A percentile compares a stretch with the other conserved stretches of the same genome.
Evolutionary conservation across 2,329 filamentous ascomycete species (phyloP).

Genomic region (Orbilia oligospora): DNA sequence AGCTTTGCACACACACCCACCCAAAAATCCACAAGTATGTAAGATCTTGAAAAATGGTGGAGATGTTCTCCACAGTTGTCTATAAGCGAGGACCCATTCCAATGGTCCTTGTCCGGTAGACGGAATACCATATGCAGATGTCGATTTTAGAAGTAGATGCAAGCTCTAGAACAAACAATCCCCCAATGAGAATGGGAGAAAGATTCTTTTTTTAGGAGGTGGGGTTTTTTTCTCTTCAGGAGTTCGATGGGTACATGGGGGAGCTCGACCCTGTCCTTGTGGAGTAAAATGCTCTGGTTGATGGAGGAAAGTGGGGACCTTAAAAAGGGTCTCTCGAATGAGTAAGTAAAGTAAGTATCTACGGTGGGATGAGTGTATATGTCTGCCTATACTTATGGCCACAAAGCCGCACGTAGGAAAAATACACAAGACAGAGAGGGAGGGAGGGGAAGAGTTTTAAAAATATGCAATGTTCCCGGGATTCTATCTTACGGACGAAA

Average conservation of each 20-base stretch:
- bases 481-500: neutral
- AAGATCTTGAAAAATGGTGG: slow-evolving; percentile 14
- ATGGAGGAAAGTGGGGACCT: slow-evolving; percentile 9
- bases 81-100: slow-evolving; percentile 27
- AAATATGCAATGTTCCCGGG: slow-evolving; percentile 7
- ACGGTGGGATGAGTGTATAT: neutral
- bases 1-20: neutral
- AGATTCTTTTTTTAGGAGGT: slow-evolving; percentile 16
- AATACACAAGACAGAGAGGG: neutral
- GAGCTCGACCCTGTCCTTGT: slow-evolving; percentile 20
- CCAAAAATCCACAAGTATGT: slow-evolving; percentile 1
- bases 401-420: neutral
- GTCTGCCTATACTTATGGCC: neutral
- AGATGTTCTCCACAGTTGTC: slow-evolving; percentile 7
- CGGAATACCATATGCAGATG: slow-evolving; percentile 8
- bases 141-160: slow-evolving; percentile 6
- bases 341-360: neutral
- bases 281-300: neutral
- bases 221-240: neutral
- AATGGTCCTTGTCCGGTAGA: slow-evolving; percentile 16
- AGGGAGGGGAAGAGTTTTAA: neutral
- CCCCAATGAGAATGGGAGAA: neutral
- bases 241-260: slow-evolving; percentile 22
- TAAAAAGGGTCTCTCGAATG: neutral
- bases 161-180: slow-evolving; percentile 3